Conservation (phyloP, 2,329 filamentous ascomycete genomes). For the Botryotinia globosa region DNA sequence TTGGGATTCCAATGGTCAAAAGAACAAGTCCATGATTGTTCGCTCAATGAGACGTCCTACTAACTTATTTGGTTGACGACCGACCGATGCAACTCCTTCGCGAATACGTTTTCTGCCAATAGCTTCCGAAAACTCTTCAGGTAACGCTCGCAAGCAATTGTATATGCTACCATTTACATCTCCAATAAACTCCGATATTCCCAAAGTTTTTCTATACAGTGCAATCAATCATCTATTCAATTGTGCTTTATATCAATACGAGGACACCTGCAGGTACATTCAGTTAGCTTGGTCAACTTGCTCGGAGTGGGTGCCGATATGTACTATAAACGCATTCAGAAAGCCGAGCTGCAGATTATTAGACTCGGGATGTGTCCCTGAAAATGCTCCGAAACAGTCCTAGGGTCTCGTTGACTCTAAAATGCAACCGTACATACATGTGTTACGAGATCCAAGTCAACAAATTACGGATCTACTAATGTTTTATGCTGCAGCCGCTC, state of each 20-base stretch:
- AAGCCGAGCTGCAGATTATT: conserved; percentile 7
- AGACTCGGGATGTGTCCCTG: background rate
- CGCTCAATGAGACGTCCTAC: background rate
- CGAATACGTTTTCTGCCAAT: background rate
- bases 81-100: background rate
- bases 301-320: background rate
- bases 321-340: background rate
- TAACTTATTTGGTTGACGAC: background rate
- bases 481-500: background rate
- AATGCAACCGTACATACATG: background rate
- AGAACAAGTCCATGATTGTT: background rate
- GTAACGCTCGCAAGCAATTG: background rate
- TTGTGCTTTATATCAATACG: background rate
- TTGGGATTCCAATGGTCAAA: background rate
- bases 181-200: background rate
- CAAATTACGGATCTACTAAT: background rate
- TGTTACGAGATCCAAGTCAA: background rate
- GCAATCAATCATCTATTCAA: background rate
- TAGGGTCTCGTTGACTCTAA: background rate
- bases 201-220: background rate
- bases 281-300: background rate
- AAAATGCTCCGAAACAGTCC: background rate
- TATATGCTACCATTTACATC: background rate
- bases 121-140: background rate
- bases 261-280: conserved; percentile 2